Percentiles rank a stretch among this genome's conserved stretches.
Conservation (phyloP, 2,329 filamentous ascomycete genomes). For the Escovopsis sp. region DNA sequence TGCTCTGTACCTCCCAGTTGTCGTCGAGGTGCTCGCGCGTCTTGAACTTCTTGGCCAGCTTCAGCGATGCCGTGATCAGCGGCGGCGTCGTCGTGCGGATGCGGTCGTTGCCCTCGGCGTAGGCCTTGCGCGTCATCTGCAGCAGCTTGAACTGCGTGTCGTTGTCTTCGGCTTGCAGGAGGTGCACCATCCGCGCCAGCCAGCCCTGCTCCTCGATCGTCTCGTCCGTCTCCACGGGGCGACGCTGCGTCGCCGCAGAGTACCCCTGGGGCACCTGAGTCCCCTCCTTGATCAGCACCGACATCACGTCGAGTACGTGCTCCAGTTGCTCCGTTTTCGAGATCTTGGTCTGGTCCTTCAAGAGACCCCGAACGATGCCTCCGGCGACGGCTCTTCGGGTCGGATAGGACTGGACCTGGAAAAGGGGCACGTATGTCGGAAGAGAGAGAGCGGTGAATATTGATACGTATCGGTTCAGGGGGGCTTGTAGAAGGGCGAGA, state of each 20-base stretch:
- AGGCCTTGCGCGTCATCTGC: slow-evolving; percentile 75
- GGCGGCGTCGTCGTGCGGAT: slow-evolving; percentile 93
- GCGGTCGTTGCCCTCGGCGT: slow-evolving; percentile 81
- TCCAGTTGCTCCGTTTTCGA: slow-evolving; percentile 67
- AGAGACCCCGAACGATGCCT: slow-evolving; percentile 69
- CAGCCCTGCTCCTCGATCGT: slow-evolving; percentile 97
- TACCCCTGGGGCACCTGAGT: slow-evolving; percentile 74
- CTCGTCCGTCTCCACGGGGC: slow-evolving; percentile 78
- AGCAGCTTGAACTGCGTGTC: slow-evolving; percentile 90
- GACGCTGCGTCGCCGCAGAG: slow-evolving; percentile 63
- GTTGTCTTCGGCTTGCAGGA: slow-evolving; percentile 71
- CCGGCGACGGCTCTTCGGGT: slow-evolving; percentile 83
- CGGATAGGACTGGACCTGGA: slow-evolving; percentile 83
- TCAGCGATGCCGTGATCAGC: slow-evolving; percentile 77
- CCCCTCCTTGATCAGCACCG: slow-evolving; percentile 87
- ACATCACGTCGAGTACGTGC: slow-evolving; percentile 74
- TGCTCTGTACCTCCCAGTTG: slow-evolving; percentile 49
- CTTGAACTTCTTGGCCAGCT: slow-evolving; percentile 80
- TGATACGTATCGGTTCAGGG: slow-evolving; percentile 77
- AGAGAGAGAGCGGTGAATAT: slow-evolving; percentile 93
- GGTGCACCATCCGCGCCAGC: slow-evolving; percentile 82
- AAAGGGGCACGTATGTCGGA: slow-evolving; percentile 79
- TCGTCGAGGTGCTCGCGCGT: slow-evolving; percentile 68
- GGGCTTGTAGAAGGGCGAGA: slow-evolving; percentile 77
- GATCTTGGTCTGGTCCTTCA: slow-evolving; percentile 70